Evolutionary conservation across 768 basidiomycete genomes (phyloP), one percentile per base, ranked within the genome.

Genomic region (Collybia nuda): DNA sequence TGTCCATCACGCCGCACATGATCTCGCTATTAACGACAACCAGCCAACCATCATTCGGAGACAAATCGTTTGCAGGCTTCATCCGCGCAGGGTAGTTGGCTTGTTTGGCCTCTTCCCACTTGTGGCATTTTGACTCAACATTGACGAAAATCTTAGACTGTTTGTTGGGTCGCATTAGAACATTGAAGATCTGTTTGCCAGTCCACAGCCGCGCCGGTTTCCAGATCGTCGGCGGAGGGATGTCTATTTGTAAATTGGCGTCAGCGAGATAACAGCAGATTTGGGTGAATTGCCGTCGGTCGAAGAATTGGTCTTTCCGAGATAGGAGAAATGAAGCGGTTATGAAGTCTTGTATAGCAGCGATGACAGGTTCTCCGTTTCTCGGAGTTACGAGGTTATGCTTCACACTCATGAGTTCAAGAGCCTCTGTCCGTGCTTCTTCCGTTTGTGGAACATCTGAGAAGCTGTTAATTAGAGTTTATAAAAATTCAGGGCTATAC

Each of bases 1-100:
- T 99, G 73, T 99, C 97, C 86, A 98, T 96, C 14, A 93, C 90
- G 39, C 97, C 97, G 60, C 95, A 98, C 93, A 98, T 99, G 59
- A 99, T 93, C 69, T 99, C 95, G 62, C 90, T 93, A 66, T 98
- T 99, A 55, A 94, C 85, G 48, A 99, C 84, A 40, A 99, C 97
- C 22, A 99, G 80, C 86, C 92, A 98, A 1, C 96, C 96, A 59
- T 99, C 97, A 62, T 99, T 98, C 0, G 96, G 95, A 8, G 91
- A 89, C 66, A 99, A 77, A 59, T 99, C 97, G 14, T 82, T 78
- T 37, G 83, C 84, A 2, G 82, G 80, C 44, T 77, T 80, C 71
- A 82, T 81, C 38, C 79, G 72, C 2, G 32, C 32, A 11, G 86
- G 82, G 57, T 86, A 90, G 58, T 80, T 73, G 23, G 75, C 76